Evolutionary conservation across 257 asterid species (phyloP).

Genomic region (Jaltomata sinuosa): DNA sequence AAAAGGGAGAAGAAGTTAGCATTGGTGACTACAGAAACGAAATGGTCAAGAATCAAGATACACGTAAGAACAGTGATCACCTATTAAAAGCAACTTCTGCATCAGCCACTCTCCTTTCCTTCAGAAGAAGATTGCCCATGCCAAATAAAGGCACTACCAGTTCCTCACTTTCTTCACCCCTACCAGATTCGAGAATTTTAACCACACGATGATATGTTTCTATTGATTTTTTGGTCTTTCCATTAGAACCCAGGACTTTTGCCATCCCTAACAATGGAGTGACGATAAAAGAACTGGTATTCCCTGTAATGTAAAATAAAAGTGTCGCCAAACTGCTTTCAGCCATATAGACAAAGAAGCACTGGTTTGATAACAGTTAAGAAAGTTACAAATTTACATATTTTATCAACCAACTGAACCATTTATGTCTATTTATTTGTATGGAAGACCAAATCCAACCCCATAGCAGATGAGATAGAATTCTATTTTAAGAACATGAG

Average conservation of each 20-base stretch:
- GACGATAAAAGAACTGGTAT: conserved; percentile 41
- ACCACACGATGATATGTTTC: conserved; percentile 49
- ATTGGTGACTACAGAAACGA: conserved; percentile 1
- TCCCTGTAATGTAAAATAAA: conserved; percentile 29
- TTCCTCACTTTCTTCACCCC: conserved; percentile 45
- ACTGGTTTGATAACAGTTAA: neutral
- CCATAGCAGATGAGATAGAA: neutral
- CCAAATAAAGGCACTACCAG: conserved; percentile 56
- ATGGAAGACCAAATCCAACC: neutral
- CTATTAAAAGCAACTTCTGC: conserved; percentile 64
- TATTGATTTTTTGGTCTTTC: conserved; percentile 53
- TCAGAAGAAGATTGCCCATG: conserved; percentile 61
- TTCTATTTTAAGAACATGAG: neutral
- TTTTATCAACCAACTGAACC: neutral
- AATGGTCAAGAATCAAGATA: neutral
- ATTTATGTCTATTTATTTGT: neutral
- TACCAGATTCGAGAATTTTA: conserved; percentile 40
- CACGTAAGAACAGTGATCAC: conserved; percentile 22
- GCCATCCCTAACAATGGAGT: conserved; percentile 79
- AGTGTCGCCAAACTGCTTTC: neutral
- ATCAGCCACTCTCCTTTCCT: conserved; percentile 56
- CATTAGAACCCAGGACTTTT: conserved; percentile 41
- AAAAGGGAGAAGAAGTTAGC: conserved; percentile 5
- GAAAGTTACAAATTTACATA: neutral
- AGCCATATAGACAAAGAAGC: neutral